Base-by-base conservation (phyloP, 1,284 basidiomycete species). In the Trichosporon ovoides region DNA sequence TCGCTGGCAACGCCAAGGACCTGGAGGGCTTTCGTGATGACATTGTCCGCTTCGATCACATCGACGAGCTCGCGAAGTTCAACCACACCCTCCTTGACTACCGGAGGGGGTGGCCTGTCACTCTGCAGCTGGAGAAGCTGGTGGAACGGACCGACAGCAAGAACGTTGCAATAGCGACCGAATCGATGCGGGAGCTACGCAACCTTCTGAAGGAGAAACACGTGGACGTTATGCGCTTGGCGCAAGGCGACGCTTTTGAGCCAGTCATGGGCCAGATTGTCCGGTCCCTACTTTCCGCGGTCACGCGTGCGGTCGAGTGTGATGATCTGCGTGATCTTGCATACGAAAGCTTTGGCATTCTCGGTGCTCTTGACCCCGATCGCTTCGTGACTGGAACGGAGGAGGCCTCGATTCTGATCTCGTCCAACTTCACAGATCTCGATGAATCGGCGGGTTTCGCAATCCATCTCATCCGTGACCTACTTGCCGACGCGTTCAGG, bases 351-450 rank as follows among this genome's bases (percentile, higher is more conserved):
- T 85, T 98, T 53, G 93, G 95, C 1, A 83, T 91, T n/a, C 77
- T 98, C 5, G 96, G 96, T 7, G 96, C 96, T 1, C 83, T 96
- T 18, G 96, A 99, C 77, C 94, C 96, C 0, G 96, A 98, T 79
- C 84, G 96, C 57, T 88, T 91, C 70, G 58, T 61, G 6, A 52
- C 63, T 3, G 34, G 52, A 3, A 38, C 61, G 4, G 81, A 82
- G 36, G 85, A 88, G 62, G 77, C 83, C 3, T 82, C 84, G 38
- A 86, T 89, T 77, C 83, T 91, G 37, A 82, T 98, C 53, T 80
- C 87, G 57, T 83, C 83, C 68, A 94, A 98, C 75, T 97, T 95
- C 71, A 81, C 80, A 3, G 88, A 95, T 61, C 84, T 87, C 53
- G 81, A 83, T 16, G 95, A 98, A 75, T 84, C 89, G 0, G 79